Evolutionary conservation across 495 filamentous ascomycete species (phyloP).

Genomic region (Penicillium goetzii): DNA sequence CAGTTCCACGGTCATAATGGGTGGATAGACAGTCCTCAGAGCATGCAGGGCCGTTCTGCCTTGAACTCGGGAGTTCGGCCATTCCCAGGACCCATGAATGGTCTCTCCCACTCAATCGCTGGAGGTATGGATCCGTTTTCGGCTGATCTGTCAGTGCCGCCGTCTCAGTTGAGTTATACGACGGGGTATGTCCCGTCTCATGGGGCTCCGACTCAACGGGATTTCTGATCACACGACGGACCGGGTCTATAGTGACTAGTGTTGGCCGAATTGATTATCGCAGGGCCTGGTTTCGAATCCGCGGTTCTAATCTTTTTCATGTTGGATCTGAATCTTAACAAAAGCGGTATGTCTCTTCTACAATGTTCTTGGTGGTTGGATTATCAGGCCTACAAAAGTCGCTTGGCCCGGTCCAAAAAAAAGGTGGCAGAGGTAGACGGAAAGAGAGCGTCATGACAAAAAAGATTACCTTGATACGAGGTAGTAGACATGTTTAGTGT

Average conservation of each 20-base stretch:
- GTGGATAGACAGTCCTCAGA: slow-evolving; percentile 37
- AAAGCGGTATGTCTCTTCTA: not conserved
- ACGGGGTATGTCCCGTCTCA: slow-evolving; percentile 39
- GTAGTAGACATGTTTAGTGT: not conserved
- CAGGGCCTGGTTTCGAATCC: not conserved
- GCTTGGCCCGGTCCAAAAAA: not conserved
- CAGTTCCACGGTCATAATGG: slow-evolving; percentile 33
- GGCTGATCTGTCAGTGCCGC: slow-evolving; percentile 36
- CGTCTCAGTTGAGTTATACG: slow-evolving; percentile 41
- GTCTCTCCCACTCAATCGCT: slow-evolving; percentile 34
- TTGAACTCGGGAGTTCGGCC: slow-evolving; percentile 32
- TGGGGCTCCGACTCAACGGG: slow-evolving; percentile 33
- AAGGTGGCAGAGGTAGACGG: not conserved
- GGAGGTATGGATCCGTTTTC: slow-evolving; percentile 39
- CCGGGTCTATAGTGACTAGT: not conserved
- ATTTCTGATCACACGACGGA: slow-evolving; percentile 23
- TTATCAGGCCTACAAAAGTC: not conserved
- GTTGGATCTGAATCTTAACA: not conserved
- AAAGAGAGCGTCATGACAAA: not conserved
- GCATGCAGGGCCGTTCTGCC: slow-evolving; percentile 28
- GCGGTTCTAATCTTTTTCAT: not conserved
- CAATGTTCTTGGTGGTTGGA: not conserved
- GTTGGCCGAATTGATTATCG: not conserved
- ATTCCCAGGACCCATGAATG: slow-evolving; percentile 30
- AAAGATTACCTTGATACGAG: not conserved